Percentiles rank a stretch among this genome's conserved stretches.
Evolutionary conservation across 805 yeast species (phyloP).

Genomic region (Saccharomycopsis amapae): DNA sequence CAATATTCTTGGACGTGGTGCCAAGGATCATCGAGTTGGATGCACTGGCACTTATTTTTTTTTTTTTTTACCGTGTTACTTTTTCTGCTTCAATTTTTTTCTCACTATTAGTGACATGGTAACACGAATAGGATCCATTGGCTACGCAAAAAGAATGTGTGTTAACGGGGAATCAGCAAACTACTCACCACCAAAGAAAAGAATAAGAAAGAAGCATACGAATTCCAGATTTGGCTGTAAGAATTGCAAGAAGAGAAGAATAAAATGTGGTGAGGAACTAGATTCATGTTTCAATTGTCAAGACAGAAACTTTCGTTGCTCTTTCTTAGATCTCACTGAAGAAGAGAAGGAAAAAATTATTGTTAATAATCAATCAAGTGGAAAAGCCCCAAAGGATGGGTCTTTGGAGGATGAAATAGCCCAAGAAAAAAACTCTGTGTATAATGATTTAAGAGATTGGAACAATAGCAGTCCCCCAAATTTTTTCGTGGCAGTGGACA

Average conservation of each 20-base stretch:
- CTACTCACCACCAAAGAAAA: neutral
- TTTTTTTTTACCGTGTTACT: too few species aligned
- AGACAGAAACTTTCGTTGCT: constrained; percentile 12
- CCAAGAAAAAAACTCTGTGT: neutral
- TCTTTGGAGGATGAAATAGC: neutral
- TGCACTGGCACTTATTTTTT: too few species aligned
- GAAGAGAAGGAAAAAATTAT: constrained; percentile 11
- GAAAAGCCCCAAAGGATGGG: neutral
- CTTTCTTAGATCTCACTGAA: constrained; percentile 8
- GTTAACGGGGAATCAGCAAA: neutral
- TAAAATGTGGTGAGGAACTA: constrained; percentile 19
- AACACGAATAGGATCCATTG: too few species aligned
- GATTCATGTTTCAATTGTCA: constrained; percentile 16
- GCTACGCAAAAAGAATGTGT: neutral
- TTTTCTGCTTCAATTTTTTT: too few species aligned
- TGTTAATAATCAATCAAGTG: neutral
- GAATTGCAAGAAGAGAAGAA: constrained; percentile 16
- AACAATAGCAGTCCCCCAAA: neutral
- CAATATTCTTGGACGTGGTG: too few species aligned
- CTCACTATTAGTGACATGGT: too few species aligned
- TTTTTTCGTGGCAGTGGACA: neutral
- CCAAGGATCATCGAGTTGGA: too few species aligned
- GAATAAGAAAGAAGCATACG: constrained; percentile 11
- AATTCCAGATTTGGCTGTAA: constrained; percentile 16
- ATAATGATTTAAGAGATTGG: neutral